Conservation (phyloP, 208 protist genomes). For the Angomonas ambiguus region DNA sequence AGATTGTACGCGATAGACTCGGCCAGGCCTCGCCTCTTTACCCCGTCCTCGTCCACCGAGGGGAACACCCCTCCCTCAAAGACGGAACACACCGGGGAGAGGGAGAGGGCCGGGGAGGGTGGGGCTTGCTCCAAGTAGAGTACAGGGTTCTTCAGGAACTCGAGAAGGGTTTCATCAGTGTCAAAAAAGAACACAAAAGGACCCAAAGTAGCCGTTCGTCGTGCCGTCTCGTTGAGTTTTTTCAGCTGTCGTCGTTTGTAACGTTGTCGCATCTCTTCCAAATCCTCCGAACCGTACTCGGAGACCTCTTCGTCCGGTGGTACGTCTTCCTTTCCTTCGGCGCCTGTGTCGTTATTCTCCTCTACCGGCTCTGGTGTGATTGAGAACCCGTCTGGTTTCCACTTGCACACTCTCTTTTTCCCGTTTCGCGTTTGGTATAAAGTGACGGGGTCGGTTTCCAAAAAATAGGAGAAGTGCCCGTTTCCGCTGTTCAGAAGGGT, state of each 20-base stretch:
- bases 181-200: conserved; percentile 75
- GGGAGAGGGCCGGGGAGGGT: conserved; percentile 33
- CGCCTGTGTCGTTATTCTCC: neutral
- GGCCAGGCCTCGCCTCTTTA: conserved; percentile 52
- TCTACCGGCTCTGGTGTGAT: conserved; percentile 13
- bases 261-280: conserved; percentile 61
- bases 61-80: conserved; percentile 25
- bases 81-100: conserved; percentile 33
- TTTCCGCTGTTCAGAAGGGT: conserved; percentile 37
- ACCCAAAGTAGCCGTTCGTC: conserved; percentile 48
- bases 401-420: conserved; percentile 35
- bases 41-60: conserved; percentile 6
- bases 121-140: conserved; percentile 65
- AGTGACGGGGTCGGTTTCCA: conserved; percentile 53
- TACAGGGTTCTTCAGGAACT: conserved; percentile 70
- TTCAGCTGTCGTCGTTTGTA: conserved; percentile 25
- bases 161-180: conserved; percentile 40
- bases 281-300: conserved; percentile 63
- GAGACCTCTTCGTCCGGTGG: conserved; percentile 34
- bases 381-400: conserved; percentile 36
- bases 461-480: conserved; percentile 58
- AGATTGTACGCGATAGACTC: conserved; percentile 76
- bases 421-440: conserved; percentile 45
- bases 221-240: conserved; percentile 24
- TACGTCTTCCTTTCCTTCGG: neutral